These are phyloP conservation scores for Erysimum cheiri DNA, from an alignment of 441 rosid species.

Conservation along the genomic window DNA sequence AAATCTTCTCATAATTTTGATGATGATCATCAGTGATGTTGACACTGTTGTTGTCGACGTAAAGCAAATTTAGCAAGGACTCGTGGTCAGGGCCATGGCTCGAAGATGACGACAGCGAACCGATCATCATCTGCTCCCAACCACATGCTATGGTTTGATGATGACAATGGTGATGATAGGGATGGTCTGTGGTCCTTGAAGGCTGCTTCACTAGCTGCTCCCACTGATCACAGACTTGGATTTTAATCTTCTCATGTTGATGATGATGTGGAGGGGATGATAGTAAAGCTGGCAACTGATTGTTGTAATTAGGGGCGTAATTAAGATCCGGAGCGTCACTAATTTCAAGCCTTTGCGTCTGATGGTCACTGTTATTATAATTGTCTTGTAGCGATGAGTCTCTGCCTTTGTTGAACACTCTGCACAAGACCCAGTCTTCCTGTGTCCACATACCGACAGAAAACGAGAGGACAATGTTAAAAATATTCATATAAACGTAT, in stretches of 20 bases:
- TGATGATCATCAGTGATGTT: conserved; percentile 32
- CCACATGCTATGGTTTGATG: conserved; percentile 40
- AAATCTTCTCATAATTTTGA: conserved; percentile 46
- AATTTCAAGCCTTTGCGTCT: conserved; percentile 47
- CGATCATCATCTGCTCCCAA: conserved; percentile 44
- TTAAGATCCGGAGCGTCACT: conserved; percentile 39
- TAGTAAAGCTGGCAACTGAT: conserved; percentile 22
- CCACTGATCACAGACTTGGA: conserved; percentile 40
- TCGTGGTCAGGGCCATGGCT: conserved; percentile 43
- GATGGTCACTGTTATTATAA: conserved; percentile 30
- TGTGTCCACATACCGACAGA: conserved; percentile 52
- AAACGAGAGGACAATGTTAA: conserved; percentile 37
- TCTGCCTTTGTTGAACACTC: conserved; percentile 84
- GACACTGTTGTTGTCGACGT: conserved; percentile 48
- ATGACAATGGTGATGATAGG: conserved; percentile 36
- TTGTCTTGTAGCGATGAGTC: conserved; percentile 44
- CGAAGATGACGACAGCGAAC: conserved; percentile 35
- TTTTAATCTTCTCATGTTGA: conserved; percentile 20
- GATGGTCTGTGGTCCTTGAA: conserved; percentile 38
- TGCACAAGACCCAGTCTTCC: conserved; percentile 98
- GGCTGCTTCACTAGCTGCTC: conserved; percentile 37
- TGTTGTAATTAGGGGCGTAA: conserved; percentile 34
- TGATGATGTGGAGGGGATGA: conserved; percentile 30
- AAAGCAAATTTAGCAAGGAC: conserved; percentile 54
- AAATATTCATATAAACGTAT: background rate